These are phyloP conservation scores for Wolfiporia cocos DNA, from an alignment of 1,284 basidiomycete genomes.

Conservation along the genomic window DNA sequence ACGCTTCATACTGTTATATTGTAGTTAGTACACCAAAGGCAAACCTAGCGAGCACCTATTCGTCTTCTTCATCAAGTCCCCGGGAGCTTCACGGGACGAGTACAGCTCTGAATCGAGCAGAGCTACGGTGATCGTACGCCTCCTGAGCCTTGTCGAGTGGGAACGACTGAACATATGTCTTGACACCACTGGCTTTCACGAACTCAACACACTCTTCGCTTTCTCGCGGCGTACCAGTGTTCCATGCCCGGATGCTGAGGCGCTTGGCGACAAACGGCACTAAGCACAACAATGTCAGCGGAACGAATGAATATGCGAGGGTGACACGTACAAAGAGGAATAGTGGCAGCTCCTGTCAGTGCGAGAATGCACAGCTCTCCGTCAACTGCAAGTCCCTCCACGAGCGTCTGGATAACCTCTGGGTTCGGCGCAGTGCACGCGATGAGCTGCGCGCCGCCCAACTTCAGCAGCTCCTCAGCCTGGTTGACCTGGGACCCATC, in stretches of 20 bases:
- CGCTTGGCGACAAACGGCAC: constrained; percentile 13
- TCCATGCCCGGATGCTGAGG: constrained; percentile 17
- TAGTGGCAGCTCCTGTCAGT: constrained; percentile 11
- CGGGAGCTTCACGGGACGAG: constrained; percentile 15
- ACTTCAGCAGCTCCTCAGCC: constrained; percentile 16
- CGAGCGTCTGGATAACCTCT: constrained; percentile 12
- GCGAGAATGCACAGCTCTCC: constrained; percentile 20
- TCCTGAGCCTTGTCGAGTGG: constrained; percentile 21
- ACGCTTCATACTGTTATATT: too few relatives aligned
- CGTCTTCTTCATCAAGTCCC: too few relatives aligned
- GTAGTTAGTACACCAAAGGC: too few relatives aligned
- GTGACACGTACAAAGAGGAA: constrained; percentile 1
- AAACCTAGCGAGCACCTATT: too few relatives aligned
- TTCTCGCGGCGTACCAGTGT: constrained; percentile 19
- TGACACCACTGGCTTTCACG: constrained; percentile 15
- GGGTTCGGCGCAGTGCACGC: constrained; percentile 23
- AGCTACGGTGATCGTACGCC: constrained; percentile 17
- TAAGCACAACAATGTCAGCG: not conserved
- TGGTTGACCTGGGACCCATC: constrained; percentile 20
- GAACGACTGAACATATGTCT: constrained; percentile 19
- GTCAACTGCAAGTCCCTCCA: constrained; percentile 17
- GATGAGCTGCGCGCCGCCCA: constrained; percentile 23
- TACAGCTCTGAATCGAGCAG: constrained; percentile 23
- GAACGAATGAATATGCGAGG: not conserved
- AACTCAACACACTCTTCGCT: constrained; percentile 17